A percentile compares a stretch with the other conserved stretches of the same genome.
Conservation (phyloP, 345 rosid species). For the Noccaea caerulescens region DNA sequence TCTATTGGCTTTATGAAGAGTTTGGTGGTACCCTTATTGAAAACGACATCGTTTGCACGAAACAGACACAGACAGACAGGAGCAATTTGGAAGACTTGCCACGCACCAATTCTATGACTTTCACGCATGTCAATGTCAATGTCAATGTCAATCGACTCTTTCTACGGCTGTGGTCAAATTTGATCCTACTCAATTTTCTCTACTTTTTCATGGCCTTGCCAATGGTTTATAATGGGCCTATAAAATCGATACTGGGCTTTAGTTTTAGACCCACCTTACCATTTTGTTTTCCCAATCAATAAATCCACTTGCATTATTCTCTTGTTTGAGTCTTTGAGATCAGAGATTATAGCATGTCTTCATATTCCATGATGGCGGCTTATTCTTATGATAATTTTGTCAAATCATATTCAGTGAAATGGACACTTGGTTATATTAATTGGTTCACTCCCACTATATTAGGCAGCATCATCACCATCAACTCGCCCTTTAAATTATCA, state of each 20-base stretch:
- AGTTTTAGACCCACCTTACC: not conserved
- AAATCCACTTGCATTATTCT: too few relatives aligned
- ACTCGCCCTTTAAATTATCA: slow-evolving; percentile 26
- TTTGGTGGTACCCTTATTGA: not conserved
- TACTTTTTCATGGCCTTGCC: not conserved
- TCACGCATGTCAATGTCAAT: not conserved
- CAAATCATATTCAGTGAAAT: slow-evolving; percentile 29
- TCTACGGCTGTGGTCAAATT: slow-evolving; percentile 2
- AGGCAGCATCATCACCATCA: slow-evolving; percentile 21
- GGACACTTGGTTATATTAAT: slow-evolving; percentile 26
- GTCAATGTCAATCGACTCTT: not conserved
- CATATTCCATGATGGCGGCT: slow-evolving; percentile 16
- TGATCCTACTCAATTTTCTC: not conserved
- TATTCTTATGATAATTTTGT: slow-evolving; percentile 11
- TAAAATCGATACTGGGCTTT: not conserved
- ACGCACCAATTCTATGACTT: slow-evolving; percentile 21
- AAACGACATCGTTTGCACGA: slow-evolving; percentile 17
- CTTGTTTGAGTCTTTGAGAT: too few relatives aligned
- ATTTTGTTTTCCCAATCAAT: not conserved
- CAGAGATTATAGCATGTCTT: not conserved
- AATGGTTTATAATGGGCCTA: not conserved
- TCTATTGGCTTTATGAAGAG: not conserved
- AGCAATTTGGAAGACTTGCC: slow-evolving; percentile 10
- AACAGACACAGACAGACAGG: too few relatives aligned
- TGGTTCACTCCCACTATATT: slow-evolving; percentile 14